Base-by-base conservation (phyloP, 352 stramenopile genomes). In the Globisporangium alternatum region DNA sequence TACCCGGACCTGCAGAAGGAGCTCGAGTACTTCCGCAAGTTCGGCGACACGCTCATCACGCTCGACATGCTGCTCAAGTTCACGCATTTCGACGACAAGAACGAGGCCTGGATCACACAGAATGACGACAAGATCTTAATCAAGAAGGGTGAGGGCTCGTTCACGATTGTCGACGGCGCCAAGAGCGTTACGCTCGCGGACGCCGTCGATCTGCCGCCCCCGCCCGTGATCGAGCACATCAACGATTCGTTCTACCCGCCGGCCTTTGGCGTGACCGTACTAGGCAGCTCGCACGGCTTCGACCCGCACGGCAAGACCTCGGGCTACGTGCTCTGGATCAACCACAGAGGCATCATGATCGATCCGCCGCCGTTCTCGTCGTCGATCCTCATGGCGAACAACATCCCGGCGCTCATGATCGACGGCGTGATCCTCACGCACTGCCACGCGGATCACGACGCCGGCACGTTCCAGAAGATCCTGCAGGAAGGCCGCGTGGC, bases 291-390 rank as follows among this genome's bases (percentile, higher is more conserved):
- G 12, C 95, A 98, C 60, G 95, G 96, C 12, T 99, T 99, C 66
- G 96, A 99, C 33, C 92, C 94, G 48, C 95, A 89, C 60, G 96
- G 96, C 54, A 90, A 86, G 59, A 98, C 95, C 12, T 98, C 91
- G 13, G 96, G 96, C 17, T 99, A 98, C 72, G 96, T 99, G 41
- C 77, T 99, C 5, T 99, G 96, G 96, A 98, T 99, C 57, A 98
- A 98, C 69, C 91, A 97, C 41, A 74, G 95, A 51, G 96, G 96
- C 31, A 95, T 98, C 55, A 99, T 99, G 96, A 98, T 99, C 66
- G 96, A 99, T 68, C 96, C 96, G 21, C 96, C 96, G 22, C 95
- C 96, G 5, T 95, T 96, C 58, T 95, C 89, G 41, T 93, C 83
- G 22, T 89, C 83, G 17, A 91, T 97, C 45, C 65, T 96, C 39